phyloP scores from a whole-genome alignment of 2,329 filamentous ascomycete species.

The Hypoxylon sp. region DNA sequence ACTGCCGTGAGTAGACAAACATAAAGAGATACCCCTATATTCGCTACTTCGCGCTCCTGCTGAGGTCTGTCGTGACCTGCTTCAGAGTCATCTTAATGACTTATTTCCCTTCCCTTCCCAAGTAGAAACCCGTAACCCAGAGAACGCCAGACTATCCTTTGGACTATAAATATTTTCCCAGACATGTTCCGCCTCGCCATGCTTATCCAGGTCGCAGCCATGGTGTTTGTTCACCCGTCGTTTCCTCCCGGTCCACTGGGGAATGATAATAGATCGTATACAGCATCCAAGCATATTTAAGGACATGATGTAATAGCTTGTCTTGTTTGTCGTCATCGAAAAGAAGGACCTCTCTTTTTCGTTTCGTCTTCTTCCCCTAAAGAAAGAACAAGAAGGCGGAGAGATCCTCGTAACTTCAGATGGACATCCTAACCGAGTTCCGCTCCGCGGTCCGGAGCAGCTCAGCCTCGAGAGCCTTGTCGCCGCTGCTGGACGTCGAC shows the following conservation, averaged over 20 bases:
- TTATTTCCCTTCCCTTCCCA: not conserved
- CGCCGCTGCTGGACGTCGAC: slow-evolving; percentile 2
- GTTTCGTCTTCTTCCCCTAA: too few relatives aligned
- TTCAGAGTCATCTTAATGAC: not conserved
- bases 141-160: slow-evolving; percentile 2
- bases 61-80: not conserved
- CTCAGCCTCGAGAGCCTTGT: slow-evolving; percentile 15
- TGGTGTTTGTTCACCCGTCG: too few relatives aligned
- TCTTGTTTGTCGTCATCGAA: too few relatives aligned
- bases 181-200: not conserved
- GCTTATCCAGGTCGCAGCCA: slow-evolving; percentile 8
- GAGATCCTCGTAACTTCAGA: slow-evolving; percentile 1
- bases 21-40: slow-evolving; percentile 33
- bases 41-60: not conserved
- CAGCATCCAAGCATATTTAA: too few relatives aligned
- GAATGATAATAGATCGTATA: too few relatives aligned
- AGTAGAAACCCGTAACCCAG: not conserved
- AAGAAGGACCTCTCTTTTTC: too few relatives aligned
- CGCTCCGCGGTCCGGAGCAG: slow-evolving; percentile 16
- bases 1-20: slow-evolving; percentile 19
- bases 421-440: slow-evolving; percentile 30
- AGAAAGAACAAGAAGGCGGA: not conserved
- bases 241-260: too few relatives aligned
- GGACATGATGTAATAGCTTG: too few relatives aligned
- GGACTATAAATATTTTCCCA: too few relatives aligned